These are phyloP conservation scores for Senna tora DNA, from an alignment of 306 rosid genomes.

Conservation along the genomic window DNA sequence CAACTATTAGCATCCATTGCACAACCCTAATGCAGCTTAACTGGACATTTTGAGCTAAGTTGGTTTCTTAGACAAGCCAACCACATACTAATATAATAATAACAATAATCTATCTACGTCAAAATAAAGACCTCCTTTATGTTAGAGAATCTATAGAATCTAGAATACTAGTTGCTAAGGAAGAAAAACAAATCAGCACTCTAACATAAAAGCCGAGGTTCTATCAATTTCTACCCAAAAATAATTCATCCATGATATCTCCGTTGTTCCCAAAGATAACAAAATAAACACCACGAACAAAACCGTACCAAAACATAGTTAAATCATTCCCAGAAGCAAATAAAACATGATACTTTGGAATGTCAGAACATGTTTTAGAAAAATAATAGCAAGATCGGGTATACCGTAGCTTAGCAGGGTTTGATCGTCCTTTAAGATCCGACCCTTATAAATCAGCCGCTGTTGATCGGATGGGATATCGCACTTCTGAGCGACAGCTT, in stretches of 20 bases:
- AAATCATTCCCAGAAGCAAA: not conserved
- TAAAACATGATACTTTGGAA: not conserved
- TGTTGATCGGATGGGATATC: slow-evolving; percentile 66
- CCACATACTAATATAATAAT: too few species aligned
- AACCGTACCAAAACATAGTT: not conserved
- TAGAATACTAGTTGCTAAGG: not conserved
- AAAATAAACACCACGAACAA: not conserved
- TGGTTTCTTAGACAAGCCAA: slow-evolving; percentile 20
- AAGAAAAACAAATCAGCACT: not conserved
- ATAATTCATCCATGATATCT: slow-evolving; percentile 24
- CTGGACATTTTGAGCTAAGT: not conserved
- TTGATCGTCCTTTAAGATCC: slow-evolving; percentile 78
- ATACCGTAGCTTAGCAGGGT: slow-evolving; percentile 72
- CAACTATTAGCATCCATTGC: not conserved
- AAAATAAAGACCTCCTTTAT: not conserved
- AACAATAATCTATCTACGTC: slow-evolving; percentile 7
- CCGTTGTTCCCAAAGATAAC: not conserved
- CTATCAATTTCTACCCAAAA: not conserved
- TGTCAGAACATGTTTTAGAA: not conserved
- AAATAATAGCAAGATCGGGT: slow-evolving; percentile 29
- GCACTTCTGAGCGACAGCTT: slow-evolving; percentile 49
- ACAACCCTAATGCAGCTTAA: slow-evolving; percentile 28
- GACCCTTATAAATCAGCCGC: slow-evolving; percentile 80
- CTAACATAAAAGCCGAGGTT: not conserved
- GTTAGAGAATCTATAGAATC: not conserved